Conservation (phyloP, 495 filamentous ascomycete species). For the Letharia lupina region DNA sequence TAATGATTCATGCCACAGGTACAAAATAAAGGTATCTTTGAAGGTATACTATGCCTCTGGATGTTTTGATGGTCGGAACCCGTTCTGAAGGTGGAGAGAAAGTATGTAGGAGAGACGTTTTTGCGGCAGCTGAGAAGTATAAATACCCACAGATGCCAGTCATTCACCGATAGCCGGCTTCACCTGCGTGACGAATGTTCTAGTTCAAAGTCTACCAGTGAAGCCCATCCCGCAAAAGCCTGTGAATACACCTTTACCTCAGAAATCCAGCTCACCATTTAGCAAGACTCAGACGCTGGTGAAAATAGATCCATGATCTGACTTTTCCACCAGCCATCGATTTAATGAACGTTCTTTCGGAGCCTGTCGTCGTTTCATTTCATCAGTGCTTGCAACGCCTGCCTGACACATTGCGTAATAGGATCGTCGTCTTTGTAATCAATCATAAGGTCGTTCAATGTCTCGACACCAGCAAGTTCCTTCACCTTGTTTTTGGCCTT, state of each 20-base stretch:
- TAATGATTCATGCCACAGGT: background rate
- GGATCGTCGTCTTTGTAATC: slow-evolving; percentile 1
- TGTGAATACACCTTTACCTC: background rate
- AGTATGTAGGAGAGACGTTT: background rate
- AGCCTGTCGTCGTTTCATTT: background rate
- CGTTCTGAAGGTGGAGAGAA: background rate
- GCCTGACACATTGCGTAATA: background rate
- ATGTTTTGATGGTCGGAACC: background rate
- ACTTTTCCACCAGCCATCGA: background rate
- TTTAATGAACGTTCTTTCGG: background rate
- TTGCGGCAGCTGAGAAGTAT: background rate
- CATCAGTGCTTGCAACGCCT: slow-evolving; percentile 1
- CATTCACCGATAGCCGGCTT: background rate
- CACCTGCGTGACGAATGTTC: background rate
- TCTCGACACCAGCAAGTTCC: slow-evolving; percentile 16
- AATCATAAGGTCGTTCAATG: background rate
- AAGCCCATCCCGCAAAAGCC: background rate
- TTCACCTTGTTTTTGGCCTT: slow-evolving; percentile 26
- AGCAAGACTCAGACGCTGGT: background rate
- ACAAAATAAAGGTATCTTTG: background rate
- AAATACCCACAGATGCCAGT: background rate
- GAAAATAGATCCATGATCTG: background rate
- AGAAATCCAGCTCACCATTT: background rate
- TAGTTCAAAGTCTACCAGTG: background rate
- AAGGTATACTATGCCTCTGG: background rate